phyloP scores from a whole-genome alignment of 1,284 basidiomycete genomes.

The Irpex sp. region DNA sequence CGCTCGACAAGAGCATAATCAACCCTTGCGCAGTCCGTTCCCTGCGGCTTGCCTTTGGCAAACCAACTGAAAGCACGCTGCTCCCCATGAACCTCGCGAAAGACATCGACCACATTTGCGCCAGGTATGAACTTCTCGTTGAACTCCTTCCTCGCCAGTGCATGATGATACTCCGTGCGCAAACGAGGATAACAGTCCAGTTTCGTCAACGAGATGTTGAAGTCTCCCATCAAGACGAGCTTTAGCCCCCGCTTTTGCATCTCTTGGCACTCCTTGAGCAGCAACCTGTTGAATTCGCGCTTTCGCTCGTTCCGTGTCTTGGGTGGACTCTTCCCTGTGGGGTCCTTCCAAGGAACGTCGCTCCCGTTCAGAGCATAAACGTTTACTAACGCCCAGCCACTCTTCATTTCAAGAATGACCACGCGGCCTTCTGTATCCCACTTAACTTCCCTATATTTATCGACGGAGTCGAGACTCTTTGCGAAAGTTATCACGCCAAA shows the following conservation, averaged over 20 bases:
- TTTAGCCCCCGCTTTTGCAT: slow-evolving; percentile 21
- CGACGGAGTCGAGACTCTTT: slow-evolving; percentile 15
- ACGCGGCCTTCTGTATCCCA: slow-evolving; percentile 26
- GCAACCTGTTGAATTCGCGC: slow-evolving; percentile 26
- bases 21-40: slow-evolving; percentile 22
- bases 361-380: slow-evolving; percentile 27
- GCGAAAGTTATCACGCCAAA: slow-evolving; percentile 23
- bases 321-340: slow-evolving; percentile 15
- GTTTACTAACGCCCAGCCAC: slow-evolving; percentile 25
- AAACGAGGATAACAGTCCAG: slow-evolving; percentile 22
- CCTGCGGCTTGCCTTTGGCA: slow-evolving; percentile 24
- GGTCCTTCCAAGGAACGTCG: slow-evolving; percentile 26
- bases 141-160: slow-evolving; percentile 22
- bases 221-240: slow-evolving; percentile 25
- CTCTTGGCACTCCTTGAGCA: slow-evolving; percentile 20
- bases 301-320: slow-evolving; percentile 27
- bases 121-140: slow-evolving; percentile 21
- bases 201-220: slow-evolving; percentile 23
- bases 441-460: slow-evolving; percentile 19
- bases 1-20: slow-evolving; percentile 25
- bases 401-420: slow-evolving; percentile 23
- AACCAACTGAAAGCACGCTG: slow-evolving; percentile 24
- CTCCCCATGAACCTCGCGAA: slow-evolving; percentile 19
- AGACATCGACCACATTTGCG: slow-evolving; percentile 20
- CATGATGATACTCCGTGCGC: slow-evolving; percentile 23